Evolutionary conservation across 345 rosid species (phyloP).

Genomic region (Carallia brachiata): DNA sequence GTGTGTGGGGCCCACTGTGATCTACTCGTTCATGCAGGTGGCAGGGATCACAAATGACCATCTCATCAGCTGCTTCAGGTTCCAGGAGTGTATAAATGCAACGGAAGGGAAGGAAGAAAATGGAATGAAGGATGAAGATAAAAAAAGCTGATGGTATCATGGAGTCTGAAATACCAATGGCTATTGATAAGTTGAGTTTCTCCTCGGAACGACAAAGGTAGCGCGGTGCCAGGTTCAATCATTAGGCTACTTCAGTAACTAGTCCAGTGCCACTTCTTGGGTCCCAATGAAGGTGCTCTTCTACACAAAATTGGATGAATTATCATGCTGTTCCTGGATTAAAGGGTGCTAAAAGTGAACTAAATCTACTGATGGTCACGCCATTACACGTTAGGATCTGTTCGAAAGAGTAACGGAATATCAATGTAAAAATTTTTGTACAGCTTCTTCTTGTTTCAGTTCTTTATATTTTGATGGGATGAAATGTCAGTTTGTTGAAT

Average conservation of each 20-base stretch:
- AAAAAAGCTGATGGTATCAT: slow-evolving; percentile 3
- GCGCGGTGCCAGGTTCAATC: neutral
- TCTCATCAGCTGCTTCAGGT: slow-evolving; percentile 81
- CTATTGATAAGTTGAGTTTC: slow-evolving; percentile 46
- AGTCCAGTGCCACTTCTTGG: slow-evolving; percentile 13
- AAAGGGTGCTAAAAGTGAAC: slow-evolving; percentile 33
- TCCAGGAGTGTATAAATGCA: slow-evolving; percentile 60
- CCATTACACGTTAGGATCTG: slow-evolving; percentile 4
- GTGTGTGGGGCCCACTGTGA: slow-evolving; percentile 78
- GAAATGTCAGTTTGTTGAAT: neutral
- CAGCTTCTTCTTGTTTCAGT: slow-evolving; percentile 13
- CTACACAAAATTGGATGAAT: slow-evolving; percentile 34
- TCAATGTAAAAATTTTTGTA: slow-evolving; percentile 36
- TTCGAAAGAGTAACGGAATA: slow-evolving; percentile 12
- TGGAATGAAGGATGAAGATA: slow-evolving; percentile 20
- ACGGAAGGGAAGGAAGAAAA: slow-evolving; percentile 45
- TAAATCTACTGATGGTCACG: slow-evolving; percentile 35
- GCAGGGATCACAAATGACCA: slow-evolving; percentile 83
- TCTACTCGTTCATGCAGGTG: slow-evolving; percentile 92
- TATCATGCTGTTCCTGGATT: slow-evolving; percentile 33
- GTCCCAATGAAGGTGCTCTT: slow-evolving; percentile 26
- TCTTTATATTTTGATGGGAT: neutral
- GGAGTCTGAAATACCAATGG: slow-evolving; percentile 40
- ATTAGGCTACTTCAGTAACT: neutral
- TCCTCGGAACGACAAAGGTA: slow-evolving; percentile 39